Percentiles rank a stretch among this genome's conserved stretches.
phyloP scores from a whole-genome alignment of 192 early-diverging fungal genomes.

The Umbelopsis vinacea region DNA sequence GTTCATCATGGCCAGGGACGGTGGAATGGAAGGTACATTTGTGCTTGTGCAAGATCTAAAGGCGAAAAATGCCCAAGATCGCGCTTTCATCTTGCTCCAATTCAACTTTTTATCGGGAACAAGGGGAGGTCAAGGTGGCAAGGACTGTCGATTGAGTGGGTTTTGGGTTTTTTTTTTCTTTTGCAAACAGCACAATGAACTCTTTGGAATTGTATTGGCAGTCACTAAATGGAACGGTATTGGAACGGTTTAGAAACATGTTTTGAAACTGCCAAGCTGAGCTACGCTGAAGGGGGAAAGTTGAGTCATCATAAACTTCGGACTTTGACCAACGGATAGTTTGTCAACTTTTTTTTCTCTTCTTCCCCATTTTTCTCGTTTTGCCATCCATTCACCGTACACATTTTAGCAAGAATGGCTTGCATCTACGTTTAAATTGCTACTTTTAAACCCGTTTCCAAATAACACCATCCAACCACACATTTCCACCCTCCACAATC shows the following conservation, averaged over 20 bases:
- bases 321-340: not conserved
- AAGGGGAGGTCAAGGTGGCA: not conserved
- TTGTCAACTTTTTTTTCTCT: constrained; percentile 2
- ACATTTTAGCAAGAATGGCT: constrained; percentile 19
- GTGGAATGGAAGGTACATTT: not conserved
- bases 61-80: constrained; percentile 14
- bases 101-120: not conserved
- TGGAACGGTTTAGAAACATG: not conserved
- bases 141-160: not conserved
- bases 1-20: not conserved
- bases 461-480: not conserved
- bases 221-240: not conserved
- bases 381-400: constrained; percentile 4
- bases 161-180: not conserved
- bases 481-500: not conserved
- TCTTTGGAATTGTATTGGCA: not conserved
- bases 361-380: constrained; percentile 17
- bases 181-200: not conserved
- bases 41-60: constrained; percentile 11
- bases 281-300: not conserved
- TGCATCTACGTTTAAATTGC: constrained; percentile 15
- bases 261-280: not conserved
- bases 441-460: not conserved
- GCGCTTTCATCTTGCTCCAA: constrained; percentile 11
- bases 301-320: constrained; percentile 13